Evolutionary conservation across 1,284 basidiomycete genomes (phyloP), one percentile per base, ranked within the genome.

Genomic region (Moniliophthora roreri): DNA sequence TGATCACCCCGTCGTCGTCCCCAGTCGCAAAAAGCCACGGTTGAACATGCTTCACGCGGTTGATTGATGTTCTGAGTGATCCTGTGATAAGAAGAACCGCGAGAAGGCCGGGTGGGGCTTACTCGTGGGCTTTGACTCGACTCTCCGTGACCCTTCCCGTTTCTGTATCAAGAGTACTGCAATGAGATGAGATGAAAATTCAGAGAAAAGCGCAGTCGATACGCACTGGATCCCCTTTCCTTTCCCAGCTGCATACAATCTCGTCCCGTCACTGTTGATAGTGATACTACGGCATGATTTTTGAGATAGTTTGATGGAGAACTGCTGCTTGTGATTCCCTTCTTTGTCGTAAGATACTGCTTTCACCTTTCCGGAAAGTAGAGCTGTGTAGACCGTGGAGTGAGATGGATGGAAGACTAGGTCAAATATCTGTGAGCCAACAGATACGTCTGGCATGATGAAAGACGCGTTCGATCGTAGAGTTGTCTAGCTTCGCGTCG

Each of bases 1-100:
- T 95, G 65, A 98, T 85, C 3, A 95, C 86, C 36, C 95, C 95
- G 54, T 96, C 93, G 66, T 98, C 95, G 64, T 97, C 95, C 16
- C 95, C 95, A 2, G 91, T 93, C 13, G 84, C 85, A 13, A 96
- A 68, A 55, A 94, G 71, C 64, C 86, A 80, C 2, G 85, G 80
- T 59, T 82, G 80, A 49, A 92, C 71, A 58, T 78, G 75, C 63
- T 84, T 86, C 36, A 95, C 78, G 53, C 93, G 87, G 66, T 95
- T 95, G 53, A 98, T 88, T 4, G 95, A 81, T 26, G 87, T 81
- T 51, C 93, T 94, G 11, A 10, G 15, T 32, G 10, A 72, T 56
- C 58, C 65, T 79, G 59, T 40, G 51, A 54, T 59, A 58, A 50
- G 59, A 58, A 46, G 46, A 36, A 44, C 28, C 32, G 37, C 51